Base-by-base conservation (phyloP, 306 rosid genomes). In the Pyrus bretschneideri region DNA sequence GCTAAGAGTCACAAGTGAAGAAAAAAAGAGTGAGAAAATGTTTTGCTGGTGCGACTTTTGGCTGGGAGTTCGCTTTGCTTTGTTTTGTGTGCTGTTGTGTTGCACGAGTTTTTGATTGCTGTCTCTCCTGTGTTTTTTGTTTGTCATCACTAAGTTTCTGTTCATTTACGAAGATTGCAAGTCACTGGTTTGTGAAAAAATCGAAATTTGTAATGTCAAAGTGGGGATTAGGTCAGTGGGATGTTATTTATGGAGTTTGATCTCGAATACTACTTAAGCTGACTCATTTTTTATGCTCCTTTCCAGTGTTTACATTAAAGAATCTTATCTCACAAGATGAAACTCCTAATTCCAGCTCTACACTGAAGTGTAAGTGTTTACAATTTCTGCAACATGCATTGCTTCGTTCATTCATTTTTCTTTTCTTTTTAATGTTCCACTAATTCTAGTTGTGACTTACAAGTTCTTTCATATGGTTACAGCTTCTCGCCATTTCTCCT, bases 401-500 rank as follows among this genome's bases (percentile, higher is more conserved):
- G 38, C 74, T 52, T 35, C 11, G 19, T 76, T 71, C 68, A 23
- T 70, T 19, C 22, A n/a, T 57, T n/a, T 19, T 11, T 25, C 29
- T 21, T 2, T 17, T 66, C 46, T 2, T 40, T 71, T 35, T 6
- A 64, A 23, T 51, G 21, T 14, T 61, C 13, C 7, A 14, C 1
- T 29, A 12, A 5, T 63, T 33, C 46, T 22, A 76, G 29, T 67
- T 61, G 75, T 67, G 78, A 25, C 72, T 23, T 51, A 45, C 27
- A 64, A 63, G 65, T 51, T 73, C 35, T 18, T 74, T 69, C 29
- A 72, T 85, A 30, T 83, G 84, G 76, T 58, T 69, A 22, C 93
- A 96, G 99, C 91, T 65, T 89, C 98, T 35, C 97, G 97, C 42
- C 81, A 97, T 35, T 96, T 92, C 88, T 96, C 97, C 70, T 81